Base-by-base conservation (phyloP, 129 eudicot species). In the Heracleum sosnowskyi region DNA sequence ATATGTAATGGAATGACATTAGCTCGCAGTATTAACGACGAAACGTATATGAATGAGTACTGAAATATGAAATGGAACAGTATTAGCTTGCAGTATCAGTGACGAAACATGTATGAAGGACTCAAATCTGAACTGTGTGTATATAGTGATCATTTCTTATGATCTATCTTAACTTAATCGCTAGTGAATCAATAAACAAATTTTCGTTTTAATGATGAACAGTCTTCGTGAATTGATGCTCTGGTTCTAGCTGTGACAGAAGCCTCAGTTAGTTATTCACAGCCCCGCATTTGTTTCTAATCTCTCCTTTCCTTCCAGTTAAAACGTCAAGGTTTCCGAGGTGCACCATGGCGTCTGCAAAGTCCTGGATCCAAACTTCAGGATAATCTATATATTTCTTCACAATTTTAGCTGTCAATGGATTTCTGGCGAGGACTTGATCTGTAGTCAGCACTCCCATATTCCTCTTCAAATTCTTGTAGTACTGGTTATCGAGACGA, bases 331-430 rank as follows among this genome's bases (percentile, higher is more conserved):
- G 33, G 39, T 80, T 72, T 66, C 84, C 86, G 31, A 88, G 69
- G 40, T 82, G 82, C 74, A 85, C 79, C 89, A 88, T 88, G 16
- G 92, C 86, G 31, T 83, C 88, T 24, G 81, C 89, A 77, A 88
- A 88, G 69, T 83, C 86, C 22, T 20, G 26, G 42, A 76, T 78
- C 91, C 91, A 85, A 8, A 76, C 64, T 4, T 11, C 49, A 13
- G 74, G 29, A 77, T 81, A 70, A 36, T 68, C 74, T 16, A 77
- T 78, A 72, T 83, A 83, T 20, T 73, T 77, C 24, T 37, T 26
- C 8, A 81, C 93, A 35, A 29, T 36, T 28, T 35, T 72, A 1
- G 83, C 69, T 2, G 93, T 87, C 44, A 44, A 0, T 4, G 82
- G 47, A 68, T 82, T 81, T 8, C 22, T 71, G 17, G 53, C 31